A percentile compares a stretch with the other conserved stretches of the same genome.
Evolutionary conservation across 2,329 filamentous ascomycete species (phyloP).

Genomic region (Epichloe gansuensis): DNA sequence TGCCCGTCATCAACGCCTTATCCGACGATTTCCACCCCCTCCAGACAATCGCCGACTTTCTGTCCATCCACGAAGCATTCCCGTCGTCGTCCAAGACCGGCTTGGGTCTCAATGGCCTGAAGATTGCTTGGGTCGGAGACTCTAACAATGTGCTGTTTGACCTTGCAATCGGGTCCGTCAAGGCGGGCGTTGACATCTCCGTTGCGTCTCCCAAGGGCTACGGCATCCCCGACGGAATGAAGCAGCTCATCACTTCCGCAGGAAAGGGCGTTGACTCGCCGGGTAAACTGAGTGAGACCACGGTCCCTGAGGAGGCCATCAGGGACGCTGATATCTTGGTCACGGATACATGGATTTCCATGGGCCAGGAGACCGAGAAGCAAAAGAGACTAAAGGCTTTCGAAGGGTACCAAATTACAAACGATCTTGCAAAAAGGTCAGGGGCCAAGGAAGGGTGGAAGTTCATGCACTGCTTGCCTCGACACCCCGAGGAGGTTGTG

Average conservation of each 20-base stretch:
- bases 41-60: constrained; percentile 86
- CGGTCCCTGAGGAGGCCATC: constrained; percentile 70
- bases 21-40: constrained; percentile 88
- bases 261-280: constrained; percentile 42
- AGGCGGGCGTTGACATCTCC: constrained; percentile 73
- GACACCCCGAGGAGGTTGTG: constrained; percentile 82
- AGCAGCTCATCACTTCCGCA: constrained; percentile 54
- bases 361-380: constrained; percentile 88
- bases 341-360: constrained; percentile 96
- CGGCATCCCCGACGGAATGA: constrained; percentile 65
- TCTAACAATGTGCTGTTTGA: constrained; percentile 97
- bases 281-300: constrained; percentile 62
- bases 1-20: constrained; percentile 77
- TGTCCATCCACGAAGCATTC: constrained; percentile 77
- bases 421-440: constrained; percentile 67
- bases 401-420: constrained; percentile 78
- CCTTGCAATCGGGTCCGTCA: constrained; percentile 73
- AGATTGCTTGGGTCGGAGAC: constrained; percentile 92
- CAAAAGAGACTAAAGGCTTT: constrained; percentile 69
- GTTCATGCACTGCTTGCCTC: constrained; percentile 96
- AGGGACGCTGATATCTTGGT: constrained; percentile 80
- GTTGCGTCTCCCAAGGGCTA: constrained; percentile 83
- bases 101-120: constrained; percentile 67
- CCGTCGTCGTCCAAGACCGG: constrained; percentile 31
- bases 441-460: constrained; percentile 85